Percentiles rank a stretch among this genome's conserved stretches.
phyloP scores from a whole-genome alignment of 768 basidiomycete species.

The Galerina marginata region DNA sequence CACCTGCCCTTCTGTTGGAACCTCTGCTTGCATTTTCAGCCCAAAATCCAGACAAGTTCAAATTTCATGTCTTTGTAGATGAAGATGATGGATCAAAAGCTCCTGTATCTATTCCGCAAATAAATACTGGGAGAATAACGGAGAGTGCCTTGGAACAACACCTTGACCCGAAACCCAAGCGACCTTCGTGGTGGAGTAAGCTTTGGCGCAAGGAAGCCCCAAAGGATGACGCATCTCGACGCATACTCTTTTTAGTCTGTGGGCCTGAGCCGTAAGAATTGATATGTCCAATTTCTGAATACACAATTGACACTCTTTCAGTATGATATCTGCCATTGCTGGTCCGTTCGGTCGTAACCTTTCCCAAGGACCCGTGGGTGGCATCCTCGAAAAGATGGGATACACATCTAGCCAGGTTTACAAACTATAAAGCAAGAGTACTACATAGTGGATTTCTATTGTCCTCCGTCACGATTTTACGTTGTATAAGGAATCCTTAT shows the following conservation, averaged over 20 bases:
- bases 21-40: constrained; percentile 55
- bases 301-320: constrained; percentile 32
- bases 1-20: constrained; percentile 65
- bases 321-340: constrained; percentile 78
- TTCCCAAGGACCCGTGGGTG: constrained; percentile 76
- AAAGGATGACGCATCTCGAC: constrained; percentile 31
- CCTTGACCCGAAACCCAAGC: constrained; percentile 34
- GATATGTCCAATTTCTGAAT: constrained; percentile 4
- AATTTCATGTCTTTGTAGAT: constrained; percentile 69
- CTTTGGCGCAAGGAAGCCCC: constrained; percentile 29
- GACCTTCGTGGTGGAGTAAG: constrained; percentile 41
- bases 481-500: too few species aligned
- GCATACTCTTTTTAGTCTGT: constrained; percentile 75
- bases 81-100: constrained; percentile 34
- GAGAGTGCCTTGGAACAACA: constrained; percentile 51
- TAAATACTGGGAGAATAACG: constrained; percentile 60
- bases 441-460: constrained; percentile 26
- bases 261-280: constrained; percentile 79
- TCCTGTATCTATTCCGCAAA: constrained; percentile 20
- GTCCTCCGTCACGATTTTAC: constrained; percentile 39
- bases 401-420: constrained; percentile 66
- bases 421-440: constrained; percentile 54
- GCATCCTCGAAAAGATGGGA: constrained; percentile 68
- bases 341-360: constrained; percentile 79
- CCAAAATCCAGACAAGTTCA: constrained; percentile 59